Conservation (phyloP, 306 rosid genomes). For the Comarum palustre region DNA sequence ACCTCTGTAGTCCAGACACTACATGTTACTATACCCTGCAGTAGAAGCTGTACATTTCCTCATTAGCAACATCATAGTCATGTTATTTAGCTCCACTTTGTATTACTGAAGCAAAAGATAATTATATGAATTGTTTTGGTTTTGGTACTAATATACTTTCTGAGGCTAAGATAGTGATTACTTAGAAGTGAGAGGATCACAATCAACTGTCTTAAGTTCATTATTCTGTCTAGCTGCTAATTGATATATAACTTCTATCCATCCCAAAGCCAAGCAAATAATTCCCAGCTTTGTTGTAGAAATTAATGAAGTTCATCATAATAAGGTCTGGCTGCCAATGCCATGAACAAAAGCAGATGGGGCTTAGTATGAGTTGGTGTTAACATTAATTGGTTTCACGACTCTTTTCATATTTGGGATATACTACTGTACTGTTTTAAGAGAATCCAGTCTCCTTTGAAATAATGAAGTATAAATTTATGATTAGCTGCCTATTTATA, state of each 20-base stretch:
- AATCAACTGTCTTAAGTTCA: not conserved
- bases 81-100: not conserved
- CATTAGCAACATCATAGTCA: not conserved
- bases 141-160: not conserved
- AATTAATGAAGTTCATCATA: slow-evolving; percentile 3
- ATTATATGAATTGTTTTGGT: not conserved
- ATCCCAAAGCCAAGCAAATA: not conserved
- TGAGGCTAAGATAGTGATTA: not conserved
- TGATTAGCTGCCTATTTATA: not conserved
- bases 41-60: not conserved
- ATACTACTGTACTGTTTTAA: not conserved
- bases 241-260: not conserved
- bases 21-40: not conserved
- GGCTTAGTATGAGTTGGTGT: slow-evolving; percentile 4
- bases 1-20: not conserved
- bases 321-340: not conserved
- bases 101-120: not conserved
- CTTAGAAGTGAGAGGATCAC: not conserved
- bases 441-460: not conserved
- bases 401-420: not conserved
- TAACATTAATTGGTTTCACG: not conserved
- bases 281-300: not conserved
- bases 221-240: not conserved
- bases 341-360: slow-evolving; percentile 4
- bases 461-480: not conserved